Base-by-base conservation (phyloP, 2,329 filamentous ascomycete species). In the Didymella pomorum region DNA sequence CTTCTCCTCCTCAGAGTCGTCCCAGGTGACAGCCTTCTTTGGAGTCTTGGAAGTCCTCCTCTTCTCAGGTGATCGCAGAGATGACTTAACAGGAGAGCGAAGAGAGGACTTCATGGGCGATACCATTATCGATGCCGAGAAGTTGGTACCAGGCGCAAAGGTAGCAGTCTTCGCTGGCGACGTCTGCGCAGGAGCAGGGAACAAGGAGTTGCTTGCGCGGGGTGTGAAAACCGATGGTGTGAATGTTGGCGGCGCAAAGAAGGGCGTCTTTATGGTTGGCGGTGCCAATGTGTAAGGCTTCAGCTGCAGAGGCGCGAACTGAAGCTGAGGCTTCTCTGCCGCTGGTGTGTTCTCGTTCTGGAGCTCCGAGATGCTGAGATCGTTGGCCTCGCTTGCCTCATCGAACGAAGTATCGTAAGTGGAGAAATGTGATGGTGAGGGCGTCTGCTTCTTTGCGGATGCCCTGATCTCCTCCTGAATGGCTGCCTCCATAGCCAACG, bases 1-100 rank as follows among this genome's bases (percentile, higher is more conserved):
- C 37, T 62, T 67, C 45, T 70, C 66, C 1, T 70, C 66, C 1
- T 67, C 63, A 4, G 65, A 62, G 11, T 70, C 64, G 2, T 68
- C 60, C 71, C 71, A 78, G 12, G 69, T 74, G 11, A 78, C 76
- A 20, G 68, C 65, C 64, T 78, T 78, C 69, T 77, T 78, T 1
- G 73, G 73, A 10, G 73, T 71, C 61, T 73, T 73, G 0, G 66
- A 46, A 14, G 45, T 45, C 23, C 66, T 65, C 11, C 60, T 58
- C 61, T 73, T 77, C 52, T 73, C 60, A 16, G 76, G 76, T n/a
- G 76, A 77, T 28, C 73, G 71, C 2, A 78, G 61, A 11, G 75
- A 67, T 14, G 76, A 77, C 61, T 73, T 73, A 43, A 63, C 55
- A 9, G 72, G 72, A 11, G 72, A 75, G 26, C 68, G 69, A 10